Percentiles rank a stretch among this genome's conserved stretches.
Conservation (phyloP, 2,329 filamentous ascomycete species). For the Epichloe uncinata region DNA sequence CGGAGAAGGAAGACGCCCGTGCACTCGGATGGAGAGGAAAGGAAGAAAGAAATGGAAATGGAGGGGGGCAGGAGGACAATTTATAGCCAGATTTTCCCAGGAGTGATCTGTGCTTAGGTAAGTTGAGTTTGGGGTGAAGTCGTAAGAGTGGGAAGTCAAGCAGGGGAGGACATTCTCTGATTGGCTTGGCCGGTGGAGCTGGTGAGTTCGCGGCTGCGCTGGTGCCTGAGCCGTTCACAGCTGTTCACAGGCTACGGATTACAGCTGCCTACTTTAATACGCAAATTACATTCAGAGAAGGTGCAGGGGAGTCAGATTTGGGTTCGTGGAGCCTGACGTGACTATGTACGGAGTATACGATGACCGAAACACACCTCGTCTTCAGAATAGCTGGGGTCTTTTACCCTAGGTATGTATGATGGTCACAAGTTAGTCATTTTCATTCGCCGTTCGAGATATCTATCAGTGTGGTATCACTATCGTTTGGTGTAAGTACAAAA, state of each 20-base stretch:
- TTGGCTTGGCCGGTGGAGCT: neutral
- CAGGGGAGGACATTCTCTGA: neutral
- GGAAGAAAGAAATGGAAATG: conserved; percentile 23
- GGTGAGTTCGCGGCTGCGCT: neutral
- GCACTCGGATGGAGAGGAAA: conserved; percentile 45
- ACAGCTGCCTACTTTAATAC: neutral
- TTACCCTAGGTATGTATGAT: too few species aligned
- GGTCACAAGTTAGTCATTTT: too few species aligned
- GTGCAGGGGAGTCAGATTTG: neutral
- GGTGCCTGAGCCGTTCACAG: neutral
- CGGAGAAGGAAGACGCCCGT: conserved; percentile 49
- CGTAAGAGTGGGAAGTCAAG: neutral
- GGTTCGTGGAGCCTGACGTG: too few species aligned
- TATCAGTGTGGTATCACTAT: too few species aligned
- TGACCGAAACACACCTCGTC: too few species aligned
- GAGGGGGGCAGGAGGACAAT: conserved; percentile 12
- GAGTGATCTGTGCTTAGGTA: conserved; percentile 6
- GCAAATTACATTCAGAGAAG: neutral
- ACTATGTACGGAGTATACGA: too few species aligned
- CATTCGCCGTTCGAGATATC: too few species aligned
- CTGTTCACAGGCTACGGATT: neutral
- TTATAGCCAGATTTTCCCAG: conserved; percentile 17
- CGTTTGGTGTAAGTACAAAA: too few species aligned
- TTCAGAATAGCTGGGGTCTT: too few species aligned
- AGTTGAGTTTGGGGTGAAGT: neutral